Percentiles rank a stretch among this genome's conserved stretches.
These are phyloP conservation scores for Tetrapisispora taiwanensis DNA, from an alignment of 805 yeast species.

Conservation along the genomic window DNA sequence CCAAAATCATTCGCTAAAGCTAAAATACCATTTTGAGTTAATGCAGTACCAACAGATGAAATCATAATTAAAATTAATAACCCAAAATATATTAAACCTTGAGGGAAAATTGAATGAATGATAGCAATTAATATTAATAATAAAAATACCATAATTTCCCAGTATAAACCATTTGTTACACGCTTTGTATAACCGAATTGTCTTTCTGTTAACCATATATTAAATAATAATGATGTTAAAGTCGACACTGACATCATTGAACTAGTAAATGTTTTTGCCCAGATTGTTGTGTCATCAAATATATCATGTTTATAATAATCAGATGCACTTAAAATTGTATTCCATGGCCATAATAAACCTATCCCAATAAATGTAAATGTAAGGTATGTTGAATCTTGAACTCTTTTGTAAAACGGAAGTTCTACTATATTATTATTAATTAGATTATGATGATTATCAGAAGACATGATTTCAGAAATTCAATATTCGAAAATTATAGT, in stretches of 20 bases:
- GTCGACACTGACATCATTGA: conserved; percentile 87
- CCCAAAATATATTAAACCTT: conserved; percentile 31
- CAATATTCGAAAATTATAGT: too few relatives aligned
- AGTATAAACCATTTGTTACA: conserved; percentile 47
- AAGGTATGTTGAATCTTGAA: conserved; percentile 32
- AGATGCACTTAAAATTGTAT: conserved; percentile 77
- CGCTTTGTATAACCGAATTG: conserved; percentile 50
- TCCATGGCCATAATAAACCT: conserved; percentile 94
- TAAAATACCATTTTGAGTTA: conserved; percentile 83
- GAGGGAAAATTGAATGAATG: conserved; percentile 12
- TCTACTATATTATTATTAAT: background rate
- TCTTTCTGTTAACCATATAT: conserved; percentile 50
- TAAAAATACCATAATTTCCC: conserved; percentile 50
- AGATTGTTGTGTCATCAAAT: conserved; percentile 38
- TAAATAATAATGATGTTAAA: conserved; percentile 48
- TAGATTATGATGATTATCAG: background rate
- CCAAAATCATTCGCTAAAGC: conserved; percentile 76
- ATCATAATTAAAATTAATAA: conserved; percentile 54
- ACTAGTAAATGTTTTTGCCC: conserved; percentile 57
- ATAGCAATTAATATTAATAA: conserved; percentile 36
- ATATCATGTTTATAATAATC: conserved; percentile 59
- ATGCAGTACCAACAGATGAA: conserved; percentile 67
- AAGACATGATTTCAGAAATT: background rate
- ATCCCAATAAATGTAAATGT: conserved; percentile 65
- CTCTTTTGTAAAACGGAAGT: conserved; percentile 10